Conservation (phyloP, 2,329 filamentous ascomycete species). For the Phialophora chinensis region DNA sequence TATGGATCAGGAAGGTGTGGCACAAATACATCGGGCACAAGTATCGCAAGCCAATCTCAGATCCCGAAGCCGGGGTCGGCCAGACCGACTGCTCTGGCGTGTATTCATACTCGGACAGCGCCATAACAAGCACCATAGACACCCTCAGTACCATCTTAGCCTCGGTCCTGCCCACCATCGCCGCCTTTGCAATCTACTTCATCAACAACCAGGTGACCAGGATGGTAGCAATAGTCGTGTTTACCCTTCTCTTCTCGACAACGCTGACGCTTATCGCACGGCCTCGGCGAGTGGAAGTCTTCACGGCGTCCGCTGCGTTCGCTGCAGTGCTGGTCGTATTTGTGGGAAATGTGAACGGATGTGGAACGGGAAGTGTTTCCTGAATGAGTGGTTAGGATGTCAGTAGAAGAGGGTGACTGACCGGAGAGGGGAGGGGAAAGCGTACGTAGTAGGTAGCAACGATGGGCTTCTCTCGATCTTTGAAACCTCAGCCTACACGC, state of each 20-base stretch:
- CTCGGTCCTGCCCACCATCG: constrained; percentile 20
- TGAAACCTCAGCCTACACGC: neutral
- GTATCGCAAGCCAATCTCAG: no score
- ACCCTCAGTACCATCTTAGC: constrained; percentile 23
- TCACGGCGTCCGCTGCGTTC: constrained; percentile 28
- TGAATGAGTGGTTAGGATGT: neutral
- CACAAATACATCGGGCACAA: no score
- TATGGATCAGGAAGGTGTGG: no score
- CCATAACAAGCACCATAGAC: neutral
- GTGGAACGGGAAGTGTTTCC: neutral
- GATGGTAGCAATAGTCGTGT: constrained; percentile 23
- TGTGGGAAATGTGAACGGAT: constrained; percentile 5
- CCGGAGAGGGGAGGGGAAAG: neutral
- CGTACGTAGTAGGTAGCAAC: neutral
- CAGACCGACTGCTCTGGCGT: no score
- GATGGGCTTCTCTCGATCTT: neutral
- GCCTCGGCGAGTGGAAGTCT: constrained; percentile 23
- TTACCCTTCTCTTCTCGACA: constrained; percentile 24
- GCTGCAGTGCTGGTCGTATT: constrained; percentile 29
- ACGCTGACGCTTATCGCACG: constrained; percentile 11
- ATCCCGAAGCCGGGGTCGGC: no score
- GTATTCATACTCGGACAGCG: no score
- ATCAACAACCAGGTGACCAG: constrained; percentile 14
- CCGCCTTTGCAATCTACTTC: constrained; percentile 19
- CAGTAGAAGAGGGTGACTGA: neutral